Conservation (phyloP, 1,139 yeast species). For the Entelexis sorbosivorans region DNA sequence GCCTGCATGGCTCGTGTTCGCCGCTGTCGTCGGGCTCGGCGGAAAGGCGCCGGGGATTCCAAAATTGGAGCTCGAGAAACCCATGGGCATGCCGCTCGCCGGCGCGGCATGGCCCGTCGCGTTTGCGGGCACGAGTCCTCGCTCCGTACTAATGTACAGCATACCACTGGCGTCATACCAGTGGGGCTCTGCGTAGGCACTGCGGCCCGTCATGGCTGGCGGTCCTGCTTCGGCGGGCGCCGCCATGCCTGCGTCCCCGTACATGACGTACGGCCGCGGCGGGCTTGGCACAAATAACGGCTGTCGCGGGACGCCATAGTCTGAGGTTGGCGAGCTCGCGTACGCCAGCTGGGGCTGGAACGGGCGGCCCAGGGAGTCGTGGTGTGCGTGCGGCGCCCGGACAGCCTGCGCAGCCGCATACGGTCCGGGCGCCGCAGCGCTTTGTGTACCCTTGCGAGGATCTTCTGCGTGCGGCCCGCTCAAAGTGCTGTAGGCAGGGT, state of each 20-base stretch:
- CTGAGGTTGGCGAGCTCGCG: neutral
- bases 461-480: neutral
- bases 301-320: neutral
- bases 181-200: neutral
- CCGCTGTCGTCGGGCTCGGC: neutral
- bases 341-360: neutral
- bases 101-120: neutral
- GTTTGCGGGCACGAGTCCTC: neutral
- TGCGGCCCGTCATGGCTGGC: too few relatives aligned
- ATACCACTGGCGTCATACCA: neutral
- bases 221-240: neutral
- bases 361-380: too few relatives aligned
- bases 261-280: neutral
- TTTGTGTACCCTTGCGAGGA: too few relatives aligned
- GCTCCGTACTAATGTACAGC: neutral
- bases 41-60: neutral
- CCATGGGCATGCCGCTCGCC: neutral
- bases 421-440: too few relatives aligned
- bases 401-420: too few relatives aligned
- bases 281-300: neutral
- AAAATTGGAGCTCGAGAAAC: neutral
- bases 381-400: too few relatives aligned
- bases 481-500: neutral
- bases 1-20: neutral
- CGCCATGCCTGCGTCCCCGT: neutral